Percentiles rank a stretch among this genome's conserved stretches.
Evolutionary conservation across 768 basidiomycete genomes (phyloP).

Genomic region (Xerocomus spinulosus): DNA sequence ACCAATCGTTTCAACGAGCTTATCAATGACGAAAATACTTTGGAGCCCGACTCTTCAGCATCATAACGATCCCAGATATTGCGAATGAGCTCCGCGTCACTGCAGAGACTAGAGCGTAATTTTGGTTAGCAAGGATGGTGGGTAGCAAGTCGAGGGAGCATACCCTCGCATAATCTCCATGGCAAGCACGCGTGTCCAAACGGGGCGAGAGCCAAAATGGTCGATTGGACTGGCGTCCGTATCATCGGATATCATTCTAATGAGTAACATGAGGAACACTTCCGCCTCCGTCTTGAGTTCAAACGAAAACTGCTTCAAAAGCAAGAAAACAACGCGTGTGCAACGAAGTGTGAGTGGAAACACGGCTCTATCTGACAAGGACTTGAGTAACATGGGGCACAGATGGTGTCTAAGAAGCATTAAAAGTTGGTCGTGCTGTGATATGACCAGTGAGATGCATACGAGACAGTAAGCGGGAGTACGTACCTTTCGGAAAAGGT

Average conservation of each 20-base stretch:
- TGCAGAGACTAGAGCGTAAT: slow-evolving; percentile 80
- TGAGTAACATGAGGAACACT: slow-evolving; percentile 74
- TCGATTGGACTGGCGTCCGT: slow-evolving; percentile 27
- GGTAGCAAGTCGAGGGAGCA: slow-evolving; percentile 3
- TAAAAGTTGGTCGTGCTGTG: slow-evolving; percentile 75
- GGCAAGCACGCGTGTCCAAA: slow-evolving; percentile 87
- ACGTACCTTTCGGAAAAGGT: slow-evolving; percentile 72
- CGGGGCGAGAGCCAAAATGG: slow-evolving; percentile 42
- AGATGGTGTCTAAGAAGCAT: slow-evolving; percentile 87
- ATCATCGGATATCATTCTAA: slow-evolving; percentile 60
- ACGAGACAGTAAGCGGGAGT: neutral
- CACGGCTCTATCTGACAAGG: slow-evolving; percentile 72
- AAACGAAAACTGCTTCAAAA: slow-evolving; percentile 84
- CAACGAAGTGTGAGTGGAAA: slow-evolving; percentile 90
- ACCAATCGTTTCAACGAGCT: slow-evolving; percentile 81
- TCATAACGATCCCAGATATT: slow-evolving; percentile 80
- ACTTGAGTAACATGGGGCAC: slow-evolving; percentile 83
- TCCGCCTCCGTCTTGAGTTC: slow-evolving; percentile 82
- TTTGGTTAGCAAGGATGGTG: neutral
- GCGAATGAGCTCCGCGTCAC: slow-evolving; percentile 73
- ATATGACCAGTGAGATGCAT: neutral
- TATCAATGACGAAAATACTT: slow-evolving; percentile 73
- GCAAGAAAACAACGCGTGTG: slow-evolving; percentile 88
- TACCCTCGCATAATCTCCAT: slow-evolving; percentile 92
- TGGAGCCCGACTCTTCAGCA: slow-evolving; percentile 52